Percentiles rank a stretch among this genome's conserved stretches.
Evolutionary conservation across 1,284 basidiomycete genomes (phyloP).

Genomic region (Apiotrichum brassicae): DNA sequence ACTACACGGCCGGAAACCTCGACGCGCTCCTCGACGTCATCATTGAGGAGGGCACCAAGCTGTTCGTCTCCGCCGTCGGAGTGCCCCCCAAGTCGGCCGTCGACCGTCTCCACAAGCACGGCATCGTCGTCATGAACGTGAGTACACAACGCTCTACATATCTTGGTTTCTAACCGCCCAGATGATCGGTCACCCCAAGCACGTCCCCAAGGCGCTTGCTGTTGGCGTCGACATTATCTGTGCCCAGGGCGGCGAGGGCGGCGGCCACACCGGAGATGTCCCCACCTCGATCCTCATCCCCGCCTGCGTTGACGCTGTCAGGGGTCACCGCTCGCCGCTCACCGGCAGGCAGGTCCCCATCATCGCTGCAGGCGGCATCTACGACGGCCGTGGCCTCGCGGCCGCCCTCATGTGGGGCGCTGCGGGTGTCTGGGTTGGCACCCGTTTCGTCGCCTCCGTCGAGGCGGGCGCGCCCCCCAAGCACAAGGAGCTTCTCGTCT

Average conservation of each 20-base stretch:
- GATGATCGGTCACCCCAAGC: conserved; percentile 86
- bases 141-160: neutral
- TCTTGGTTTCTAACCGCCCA: conserved; percentile 25
- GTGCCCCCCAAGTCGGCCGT: conserved; percentile 71
- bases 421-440: conserved; percentile 81
- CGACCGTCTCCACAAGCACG: conserved; percentile 68
- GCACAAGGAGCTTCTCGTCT: conserved; percentile 29
- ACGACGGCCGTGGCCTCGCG: conserved; percentile 76
- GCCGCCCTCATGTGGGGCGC: conserved; percentile 79
- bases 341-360: conserved; percentile 75
- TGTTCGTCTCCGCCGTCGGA: conserved; percentile 76
- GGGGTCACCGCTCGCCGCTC: conserved; percentile 64
- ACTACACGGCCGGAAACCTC: conserved; percentile 61
- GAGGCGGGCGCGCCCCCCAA: conserved; percentile 18
- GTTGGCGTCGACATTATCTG: conserved; percentile 81
- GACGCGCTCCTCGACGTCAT: conserved; percentile 72
- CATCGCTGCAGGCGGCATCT: conserved; percentile 78
- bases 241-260: conserved; percentile 79
- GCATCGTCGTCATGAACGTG: conserved; percentile 76
- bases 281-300: conserved; percentile 47
- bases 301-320: conserved; percentile 75
- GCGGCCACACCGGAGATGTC: conserved; percentile 55
- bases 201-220: conserved; percentile 70
- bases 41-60: conserved; percentile 70
- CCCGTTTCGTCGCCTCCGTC: conserved; percentile 71